These are phyloP conservation scores for Mycotypha africana DNA, from an alignment of 371 early-diverging fungal species.

Conservation along the genomic window DNA sequence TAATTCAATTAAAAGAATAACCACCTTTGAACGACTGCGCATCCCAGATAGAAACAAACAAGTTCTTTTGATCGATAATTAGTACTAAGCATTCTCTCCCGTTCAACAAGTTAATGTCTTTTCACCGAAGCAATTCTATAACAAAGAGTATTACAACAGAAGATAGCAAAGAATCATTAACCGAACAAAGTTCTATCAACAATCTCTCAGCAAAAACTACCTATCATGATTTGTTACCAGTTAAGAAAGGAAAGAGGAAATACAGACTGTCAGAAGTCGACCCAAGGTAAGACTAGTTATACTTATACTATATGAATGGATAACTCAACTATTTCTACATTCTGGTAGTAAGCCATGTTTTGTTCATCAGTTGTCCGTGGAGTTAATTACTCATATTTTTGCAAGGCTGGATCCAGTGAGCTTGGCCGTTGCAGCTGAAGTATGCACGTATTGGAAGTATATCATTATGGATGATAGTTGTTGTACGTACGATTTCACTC, in stretches of 20 bases:
- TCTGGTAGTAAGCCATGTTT: conserved; percentile 27
- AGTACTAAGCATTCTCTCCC: neutral
- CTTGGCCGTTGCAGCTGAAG: conserved; percentile 29
- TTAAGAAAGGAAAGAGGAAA: conserved; percentile 15
- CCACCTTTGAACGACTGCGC: too few species aligned
- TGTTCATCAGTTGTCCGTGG: conserved; percentile 37
- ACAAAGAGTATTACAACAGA: conserved; percentile 4
- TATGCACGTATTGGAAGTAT: conserved; percentile 43
- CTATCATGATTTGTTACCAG: conserved; percentile 3
- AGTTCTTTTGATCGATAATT: too few species aligned
- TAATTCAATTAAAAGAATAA: too few species aligned
- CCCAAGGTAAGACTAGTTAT: conserved; percentile 7
- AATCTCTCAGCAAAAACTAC: neutral
- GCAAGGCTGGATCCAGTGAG: conserved; percentile 38
- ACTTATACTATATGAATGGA: neutral
- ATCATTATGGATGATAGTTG: conserved; percentile 42
- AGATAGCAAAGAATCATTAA: neutral
- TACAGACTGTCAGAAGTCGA: conserved; percentile 5
- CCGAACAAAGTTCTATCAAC: conserved; percentile 1
- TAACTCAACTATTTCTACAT: too few species aligned
- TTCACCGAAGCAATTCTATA: conserved; percentile 14
- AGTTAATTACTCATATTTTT: conserved; percentile 41
- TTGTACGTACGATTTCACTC: conserved; percentile 45
- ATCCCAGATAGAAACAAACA: too few species aligned
- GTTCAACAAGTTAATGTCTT: conserved; percentile 29